Percentiles rank a stretch among this genome's conserved stretches.
Conservation (phyloP, 371 early-diverging fungal genomes). For the Dinochytrium kinnereticum region DNA sequence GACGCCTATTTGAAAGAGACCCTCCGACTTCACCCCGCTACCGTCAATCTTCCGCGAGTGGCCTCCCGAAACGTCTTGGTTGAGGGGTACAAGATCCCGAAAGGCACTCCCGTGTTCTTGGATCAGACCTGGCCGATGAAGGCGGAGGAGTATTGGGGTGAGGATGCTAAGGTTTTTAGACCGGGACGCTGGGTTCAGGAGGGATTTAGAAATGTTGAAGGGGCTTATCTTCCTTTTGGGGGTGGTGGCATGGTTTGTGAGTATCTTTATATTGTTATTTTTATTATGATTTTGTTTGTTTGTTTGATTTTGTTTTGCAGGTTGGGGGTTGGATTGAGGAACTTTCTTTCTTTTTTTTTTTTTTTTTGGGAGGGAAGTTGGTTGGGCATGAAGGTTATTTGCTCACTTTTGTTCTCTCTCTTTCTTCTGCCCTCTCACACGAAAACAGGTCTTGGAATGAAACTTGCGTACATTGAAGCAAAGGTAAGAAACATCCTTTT, state of each 20-base stretch:
- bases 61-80: slow-evolving; percentile 51
- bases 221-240: slow-evolving; percentile 4
- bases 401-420: background rate
- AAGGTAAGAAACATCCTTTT: background rate
- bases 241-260: background rate
- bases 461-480: background rate
- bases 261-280: background rate
- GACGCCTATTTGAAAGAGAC: slow-evolving; percentile 33
- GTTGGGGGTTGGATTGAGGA: background rate
- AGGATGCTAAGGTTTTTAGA: slow-evolving; percentile 64
- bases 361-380: background rate
- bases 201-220: background rate
- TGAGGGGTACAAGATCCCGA: slow-evolving; percentile 57
- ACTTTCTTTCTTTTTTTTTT: too few species aligned
- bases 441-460: slow-evolving; percentile 1
- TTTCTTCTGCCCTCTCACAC: background rate
- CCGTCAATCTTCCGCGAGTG: slow-evolving; percentile 50
- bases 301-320: background rate
- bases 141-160: slow-evolving; percentile 64
- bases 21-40: slow-evolving; percentile 25
- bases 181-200: slow-evolving; percentile 63
- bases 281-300: background rate
- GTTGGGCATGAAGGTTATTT: background rate
- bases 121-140: slow-evolving; percentile 55
- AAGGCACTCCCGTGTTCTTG: slow-evolving; percentile 57